Base-by-base conservation (phyloP, 192 early-diverging fungal species). In the Entomortierella chlamydospora region DNA sequence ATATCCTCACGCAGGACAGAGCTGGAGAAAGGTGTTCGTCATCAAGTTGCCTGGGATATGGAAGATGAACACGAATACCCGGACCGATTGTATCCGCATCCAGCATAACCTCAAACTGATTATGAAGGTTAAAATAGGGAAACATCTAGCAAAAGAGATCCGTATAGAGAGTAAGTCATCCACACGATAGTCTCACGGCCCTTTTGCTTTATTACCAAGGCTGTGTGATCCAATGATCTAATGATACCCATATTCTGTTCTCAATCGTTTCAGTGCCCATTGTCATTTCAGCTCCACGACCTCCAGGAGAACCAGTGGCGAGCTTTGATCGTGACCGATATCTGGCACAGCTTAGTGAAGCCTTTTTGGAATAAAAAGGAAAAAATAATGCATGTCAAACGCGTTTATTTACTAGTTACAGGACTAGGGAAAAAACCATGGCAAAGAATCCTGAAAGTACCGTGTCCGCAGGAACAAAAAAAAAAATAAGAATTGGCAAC, bases 401-500 rank as follows among this genome's bases (percentile, higher is more conserved):
- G n/a, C n/a, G n/a, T n/a, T n/a, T n/a, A n/a, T n/a, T n/a, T n/a
- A n/a, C n/a, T n/a, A n/a, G n/a, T n/a, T n/a, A n/a, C n/a, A n/a
- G n/a, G n/a, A n/a, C n/a, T n/a, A n/a, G n/a, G n/a, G n/a, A n/a
- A n/a, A n/a, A n/a, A n/a, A n/a, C n/a, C n/a, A n/a, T n/a, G n/a
- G n/a, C n/a, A n/a, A n/a, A n/a, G n/a, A n/a, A n/a, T n/a, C n/a
- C n/a, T n/a, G n/a, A n/a, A n/a, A n/a, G n/a, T n/a, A n/a, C n/a
- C n/a, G n/a, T n/a, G n/a, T n/a, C n/a, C n/a, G n/a, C n/a, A n/a
- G n/a, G n/a, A n/a, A n/a, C n/a, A n/a, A n/a, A n/a, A n/a, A n/a
- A n/a, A n/a, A n/a, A n/a, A n/a, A n/a, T 20, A 20, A 62, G 43
- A 4, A 20, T 64, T 64, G 62, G 62, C 62, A 64, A 64, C 62